Evolutionary conservation across 2,329 filamentous ascomycete species (phyloP), one percentile per base, ranked within the genome.

Genomic region (Albophoma yamanashiensis): DNA sequence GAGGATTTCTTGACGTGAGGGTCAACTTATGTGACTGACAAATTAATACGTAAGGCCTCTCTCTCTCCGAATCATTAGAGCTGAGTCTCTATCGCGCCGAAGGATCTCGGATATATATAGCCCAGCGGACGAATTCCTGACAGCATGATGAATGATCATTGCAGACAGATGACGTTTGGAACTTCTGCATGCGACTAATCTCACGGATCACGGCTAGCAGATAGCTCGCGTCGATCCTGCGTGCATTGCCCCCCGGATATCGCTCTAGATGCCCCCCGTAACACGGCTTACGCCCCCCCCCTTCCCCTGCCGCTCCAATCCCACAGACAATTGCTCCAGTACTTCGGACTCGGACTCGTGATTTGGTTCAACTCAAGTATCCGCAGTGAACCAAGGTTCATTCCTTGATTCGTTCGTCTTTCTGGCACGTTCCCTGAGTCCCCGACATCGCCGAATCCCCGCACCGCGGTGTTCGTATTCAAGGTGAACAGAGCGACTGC

Each of bases 271-370:
- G 25, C 47, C 34, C 34, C 27, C 50, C 17, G 27, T 17, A 15
- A 22, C 50, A 1, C 17, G 15, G 47, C 27, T 31, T 15, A 8
- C 25, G 14, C 2, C 22, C 17, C 2, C 22, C 17, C 27, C 8
- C 22, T 22, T 27, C 6, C 45, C 45, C 6, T 17, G 45, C 14
- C 14, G 1, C 47, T n/a, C 15, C 50, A 12, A 11, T 6, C 7
- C 14, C 15, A 4, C 25, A n/a, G 7, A 31, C 3, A n/a, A 34
- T 7, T 4, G 1, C 50, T n/a, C 7, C 1, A 0, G 8, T n/a
- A 36, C 50, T 36, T 31, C 27, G n/a, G 50, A 17, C 9, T 11
- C 22, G 25, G 6, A 31, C 25, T 50, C 45, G 27, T 7, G 6
- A 3, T 53, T 12, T 31, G 17, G 27, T 4, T 34, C 15, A 8